phyloP scores from a whole-genome alignment of 2,329 filamentous ascomycete genomes.

The Pseudonectria foliicola region DNA sequence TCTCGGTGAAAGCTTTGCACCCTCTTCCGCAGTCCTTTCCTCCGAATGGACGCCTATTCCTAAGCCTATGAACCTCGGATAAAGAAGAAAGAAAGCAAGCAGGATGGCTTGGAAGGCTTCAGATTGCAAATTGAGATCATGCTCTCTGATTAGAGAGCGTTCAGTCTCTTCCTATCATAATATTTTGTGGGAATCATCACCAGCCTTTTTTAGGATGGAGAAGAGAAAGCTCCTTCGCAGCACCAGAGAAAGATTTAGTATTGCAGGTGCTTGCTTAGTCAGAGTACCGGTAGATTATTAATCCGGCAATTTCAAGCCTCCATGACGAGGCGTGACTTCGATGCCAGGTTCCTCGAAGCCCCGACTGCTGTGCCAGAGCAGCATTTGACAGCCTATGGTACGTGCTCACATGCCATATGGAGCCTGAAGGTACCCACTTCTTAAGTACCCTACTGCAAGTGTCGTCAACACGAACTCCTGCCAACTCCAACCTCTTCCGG shows the following conservation, averaged over 20 bases:
- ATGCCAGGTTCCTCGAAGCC: too few species aligned
- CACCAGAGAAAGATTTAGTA: conserved; percentile 15
- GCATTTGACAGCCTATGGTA: too few species aligned
- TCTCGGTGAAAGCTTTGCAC: too few species aligned
- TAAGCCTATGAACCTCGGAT: not conserved
- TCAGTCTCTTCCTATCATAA: conserved; percentile 66
- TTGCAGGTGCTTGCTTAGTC: conserved; percentile 19
- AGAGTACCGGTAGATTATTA: conserved; percentile 18
- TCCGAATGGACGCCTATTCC: conserved; percentile 2
- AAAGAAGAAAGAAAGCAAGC: conserved; percentile 7
- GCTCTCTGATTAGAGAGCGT: conserved; percentile 42
- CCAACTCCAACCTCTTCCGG: conserved; percentile 19
- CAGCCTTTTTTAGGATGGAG: conserved; percentile 38
- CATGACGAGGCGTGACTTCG: conserved; percentile 6
- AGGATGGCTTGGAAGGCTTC: conserved; percentile 37
- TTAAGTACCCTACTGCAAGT: conserved; percentile 3
- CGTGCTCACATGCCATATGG: not conserved
- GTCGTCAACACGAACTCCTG: conserved; percentile 11
- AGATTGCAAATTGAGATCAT: conserved; percentile 59
- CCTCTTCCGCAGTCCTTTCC: too few species aligned
- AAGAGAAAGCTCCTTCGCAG: conserved; percentile 18
- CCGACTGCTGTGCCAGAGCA: too few species aligned
- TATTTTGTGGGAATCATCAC: conserved; percentile 54
- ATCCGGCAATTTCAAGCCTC: conserved; percentile 10
- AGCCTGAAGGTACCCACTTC: not conserved